Base-by-base conservation (phyloP, 2,329 filamentous ascomycete genomes). In the Ophiostoma piceae region DNA sequence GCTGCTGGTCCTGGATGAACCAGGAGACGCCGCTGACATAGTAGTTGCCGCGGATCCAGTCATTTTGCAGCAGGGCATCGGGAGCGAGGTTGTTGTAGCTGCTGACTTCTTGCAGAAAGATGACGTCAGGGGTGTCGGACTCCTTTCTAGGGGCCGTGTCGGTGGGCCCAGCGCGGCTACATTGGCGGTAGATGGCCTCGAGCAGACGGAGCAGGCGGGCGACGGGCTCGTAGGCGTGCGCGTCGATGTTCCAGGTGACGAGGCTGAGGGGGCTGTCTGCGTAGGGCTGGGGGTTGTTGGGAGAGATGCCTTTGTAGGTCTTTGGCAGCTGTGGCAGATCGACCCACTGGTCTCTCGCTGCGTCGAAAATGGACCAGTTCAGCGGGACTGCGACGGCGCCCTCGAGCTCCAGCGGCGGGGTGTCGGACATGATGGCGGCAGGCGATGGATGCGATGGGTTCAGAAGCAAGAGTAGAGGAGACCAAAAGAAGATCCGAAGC, bases 21-120 rank as follows among this genome's bases (percentile, higher is more conserved):
- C 69, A 70, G 51, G 78, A 73, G n/a, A 66, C 71, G 11, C 79
- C 77, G 70, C 76, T 79, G 16, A 74, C 76, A 66, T 75, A 77
- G 75, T 76, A 80, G 57, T 68, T 37, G 4, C 74, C 62, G 66
- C 76, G 75, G 26, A 80, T 68, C 57, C 74, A 74, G 7, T 71
- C 57, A 26, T 76, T 71, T 1, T 69, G 22, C 2, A 80, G 69
- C 11, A 80, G 57, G 57, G 57, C 57, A 4, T 62, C 57, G 57
- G 14, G 57, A 12, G 41, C 54, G 0, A 51, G 16, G 2, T 79
- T 70, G 7, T 26, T 26, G 26, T 32, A 32, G 76, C 75, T 3
- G 72, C 16, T 7, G 7, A 79, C 75, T 71, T 80, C 79, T 68
- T 80, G 79, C 8, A 80, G 68, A 62, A 80, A 79, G n/a, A 79